Base-by-base conservation (phyloP, 371 early-diverging fungal genomes). In the Mucor piriformis region DNA sequence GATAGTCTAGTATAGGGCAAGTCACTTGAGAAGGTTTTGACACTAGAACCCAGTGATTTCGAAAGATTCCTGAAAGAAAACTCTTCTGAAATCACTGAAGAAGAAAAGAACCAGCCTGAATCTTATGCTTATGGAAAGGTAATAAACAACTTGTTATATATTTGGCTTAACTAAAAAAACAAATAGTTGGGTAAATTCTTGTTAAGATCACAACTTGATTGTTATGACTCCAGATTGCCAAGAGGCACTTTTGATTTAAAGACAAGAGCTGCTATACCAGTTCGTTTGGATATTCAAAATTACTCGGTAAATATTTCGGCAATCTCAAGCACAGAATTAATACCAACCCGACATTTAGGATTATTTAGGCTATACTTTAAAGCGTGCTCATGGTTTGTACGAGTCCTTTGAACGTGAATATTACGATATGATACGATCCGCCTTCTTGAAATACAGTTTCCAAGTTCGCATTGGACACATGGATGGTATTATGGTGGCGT, bases 401-500 rank as follows among this genome's bases (percentile, higher is more conserved):
- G 83, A 88, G 56, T 92, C 93, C 0, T 98, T 89, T 70, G 96
- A 96, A 69, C 83, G 95, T 40, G 98, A 97, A 73, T 93, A 94
- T 72, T 94, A 90, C 67, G 98, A 96, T 70, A 93, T 96, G 95
- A 80, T 92, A 37, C 54, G 71, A 57, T 67, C 71, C 18, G 69
- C 69, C 1, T 68, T 68, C 37, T 49, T 68, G 16, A 68, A 68
- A 60, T 68, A 68, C 46, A 60, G 88, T 72, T 90, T 96, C 53
- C 98, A 98, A 74, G 93, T 88, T 6, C 88, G 96, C 4, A 94
- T 98, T 51, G 98, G 98, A 1, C 84, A 91, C 56, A 98, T 98
- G 98, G 97, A 97, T 67, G 98, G 98, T 5, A 88, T 96, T 21
- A 83, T 98, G 64, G 95, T 98, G 0, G 86, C 92, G 0, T 96